Evolutionary conservation across 176 grass and related monocot species (phyloP), one percentile per base, ranked within the genome.

Genomic region (Paspalum vaginatum): DNA sequence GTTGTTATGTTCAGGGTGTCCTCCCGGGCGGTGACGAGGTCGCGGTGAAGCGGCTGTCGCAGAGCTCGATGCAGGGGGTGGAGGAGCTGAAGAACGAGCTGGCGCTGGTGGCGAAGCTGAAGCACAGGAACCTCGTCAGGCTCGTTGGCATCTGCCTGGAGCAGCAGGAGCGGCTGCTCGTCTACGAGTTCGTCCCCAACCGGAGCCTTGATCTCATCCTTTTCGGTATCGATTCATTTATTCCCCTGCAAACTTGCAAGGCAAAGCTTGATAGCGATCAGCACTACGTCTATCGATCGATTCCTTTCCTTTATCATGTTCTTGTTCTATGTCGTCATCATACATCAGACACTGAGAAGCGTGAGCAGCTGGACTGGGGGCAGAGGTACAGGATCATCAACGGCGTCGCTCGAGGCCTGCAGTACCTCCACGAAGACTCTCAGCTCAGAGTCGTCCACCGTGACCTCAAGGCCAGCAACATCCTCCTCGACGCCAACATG

Each of bases 341-440:
- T 37, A n/a, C 45, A 13, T 24, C 54, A 89, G 88, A 72, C 56
- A 60, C 60, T 12, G 47, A 53, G 7, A 78, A 61, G 76, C 66
- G 60, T 17, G 53, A 12, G 53, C 12, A 58, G 16, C 16, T 90
- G 45, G 62, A 65, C 5, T 90, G 88, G 88, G 52, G 15, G 47
- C 59, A 21, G 55, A 78, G 88, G 43, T 43, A 53, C 49, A 73
- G 7, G 49, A 73, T 73, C 47, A 86, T 90, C 45, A 26, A 72
- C 2, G 88, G 88, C 70, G 18, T 86, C 10, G 88, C 88, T n/a
- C 60, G 88, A 24, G 88, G 88, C 27, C 64, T 90, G 40, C 83
- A 80, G 48, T 90, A 90, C 55, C 78, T 90, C 48, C 88, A 90
- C 8, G 82, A 90, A 67, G 88, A 90, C 15, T 90, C 88, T 15